Evolutionary conservation across 108 stramenopile genomes (phyloP), one percentile per base, ranked within the genome.

Genomic region (Ochromonas danica): DNA sequence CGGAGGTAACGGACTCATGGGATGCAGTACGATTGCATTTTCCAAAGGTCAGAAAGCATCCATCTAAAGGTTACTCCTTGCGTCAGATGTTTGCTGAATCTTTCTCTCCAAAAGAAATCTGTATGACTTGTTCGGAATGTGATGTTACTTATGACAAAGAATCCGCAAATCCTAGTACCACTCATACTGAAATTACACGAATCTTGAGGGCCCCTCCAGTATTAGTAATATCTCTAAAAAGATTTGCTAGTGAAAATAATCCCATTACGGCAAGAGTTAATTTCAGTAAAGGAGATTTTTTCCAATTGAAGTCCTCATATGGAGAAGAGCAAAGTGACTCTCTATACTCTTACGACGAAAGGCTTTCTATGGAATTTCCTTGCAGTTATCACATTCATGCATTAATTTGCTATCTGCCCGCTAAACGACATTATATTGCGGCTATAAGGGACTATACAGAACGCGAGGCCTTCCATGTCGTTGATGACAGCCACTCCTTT

Each of bases 191-290:
- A 57, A 57, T 57, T 57, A 57, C 51, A 57, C 51, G 51, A 57
- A 57, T 57, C 51, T 57, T 57, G 51, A 57, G 51, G 51, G 51
- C 51, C 51, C 51, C 51, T 57, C 51, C 51, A 57, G 51, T 57
- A 57, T 57, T 57, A 57, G 51, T 57, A 57, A 57, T 57, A 57
- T 57, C 51, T 57, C 51, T 57, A 57, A 57, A 57, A 57, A 57
- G 51, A 57, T 57, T 57, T 57, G 51, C 51, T 57, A 57, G 51
- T 57, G 51, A 57, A 57, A 57, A 57, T 57, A 57, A 57, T 57
- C 51, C 51, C 51, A 57, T 57, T 57, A 57, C 51, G 51, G 51
- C 51, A 57, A 57, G 51, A 57, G 51, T 57, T 57, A 57, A 57
- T 57, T 57, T 57, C 51, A 57, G 51, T 57, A 57, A 57, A 57